Evolutionary conservation across 495 filamentous ascomycete genomes (phyloP).

Genomic region (Clohesyomyces aquaticus): DNA sequence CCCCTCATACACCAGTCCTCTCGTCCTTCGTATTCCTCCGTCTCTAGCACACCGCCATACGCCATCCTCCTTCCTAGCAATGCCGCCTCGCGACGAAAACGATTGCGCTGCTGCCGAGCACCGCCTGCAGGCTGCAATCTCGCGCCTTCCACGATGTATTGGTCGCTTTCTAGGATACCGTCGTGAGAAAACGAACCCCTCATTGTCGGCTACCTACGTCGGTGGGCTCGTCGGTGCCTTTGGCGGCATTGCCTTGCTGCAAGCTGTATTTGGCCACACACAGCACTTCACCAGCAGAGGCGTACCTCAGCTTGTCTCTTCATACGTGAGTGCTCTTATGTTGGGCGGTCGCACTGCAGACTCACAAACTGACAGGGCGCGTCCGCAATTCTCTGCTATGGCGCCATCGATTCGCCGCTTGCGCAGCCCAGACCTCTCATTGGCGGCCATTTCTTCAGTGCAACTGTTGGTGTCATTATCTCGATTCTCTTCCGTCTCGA

Average conservation of each 20-base stretch:
- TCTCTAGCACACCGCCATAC: too few relatives aligned
- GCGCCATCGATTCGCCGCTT: conserved; percentile 25
- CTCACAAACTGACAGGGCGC: conserved; percentile 17
- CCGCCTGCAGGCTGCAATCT: conserved; percentile 6
- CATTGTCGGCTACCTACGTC: conserved; percentile 2
- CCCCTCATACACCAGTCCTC: too few relatives aligned
- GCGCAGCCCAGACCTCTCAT: conserved; percentile 31
- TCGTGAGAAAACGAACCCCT: conserved; percentile 1
- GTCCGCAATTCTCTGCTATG: conserved; percentile 29
- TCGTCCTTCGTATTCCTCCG: too few relatives aligned
- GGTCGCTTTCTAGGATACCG: conserved; percentile 26
- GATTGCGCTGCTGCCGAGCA: conserved; percentile 7
- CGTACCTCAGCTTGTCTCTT: conserved; percentile 20
- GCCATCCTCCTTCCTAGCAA: not conserved
- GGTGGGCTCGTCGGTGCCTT: conserved; percentile 28
- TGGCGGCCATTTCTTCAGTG: conserved; percentile 29
- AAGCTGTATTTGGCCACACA: conserved; percentile 22
- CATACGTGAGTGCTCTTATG: conserved; percentile 8
- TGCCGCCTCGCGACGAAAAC: conserved; percentile 7
- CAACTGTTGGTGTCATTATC: conserved; percentile 24
- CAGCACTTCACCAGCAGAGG: conserved; percentile 10
- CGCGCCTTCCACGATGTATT: conserved; percentile 6
- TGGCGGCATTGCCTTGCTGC: conserved; percentile 14
- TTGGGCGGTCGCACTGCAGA: not conserved
- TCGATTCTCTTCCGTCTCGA: conserved; percentile 21